Base-by-base conservation (phyloP, 208 protist species). In the Leptomonas pyrrhocoris region DNA sequence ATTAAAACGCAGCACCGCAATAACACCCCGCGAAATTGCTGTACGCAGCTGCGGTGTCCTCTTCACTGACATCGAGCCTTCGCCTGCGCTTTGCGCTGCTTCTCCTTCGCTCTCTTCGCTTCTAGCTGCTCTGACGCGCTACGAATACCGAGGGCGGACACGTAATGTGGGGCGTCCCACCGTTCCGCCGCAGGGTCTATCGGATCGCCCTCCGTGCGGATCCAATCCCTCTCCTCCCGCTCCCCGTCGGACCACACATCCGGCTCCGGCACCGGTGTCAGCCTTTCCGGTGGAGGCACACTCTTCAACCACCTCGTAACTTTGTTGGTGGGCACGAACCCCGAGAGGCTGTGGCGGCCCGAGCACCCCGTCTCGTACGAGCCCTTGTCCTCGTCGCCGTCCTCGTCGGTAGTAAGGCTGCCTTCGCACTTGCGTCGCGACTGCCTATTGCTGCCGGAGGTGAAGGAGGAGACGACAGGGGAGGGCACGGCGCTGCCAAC, bases 231-330 rank as follows among this genome's bases (percentile, higher is more conserved):
- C 36, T 42, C 54, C 59, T 89, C 83, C 1, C 70, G 55, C 68
- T 77, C 73, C 6, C 77, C 74, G 25, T 89, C 73, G 8, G 78
- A 85, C 49, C 71, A 83, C 13, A 84, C 77, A 5, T 80, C 64
- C 23, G 60, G 66, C 53, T 81, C 80, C 27, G 73, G 67, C 8
- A 87, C 71, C 5, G 70, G 76, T 15, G 53, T 16, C 0, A 81
- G 27, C 51, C 46, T 48, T 6, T 7, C 46, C 5, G 60, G 64
- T 50, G 61, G 64, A 18, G 79, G 55, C 30, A 91, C 38, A 0
- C 28, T 45, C 9, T 66, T 56, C 3, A 73, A 46, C 80, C 85
- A 86, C 13, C 40, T 48, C 58, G 8, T 43, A n/a, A 88, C 83
- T 30, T 68, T 73, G 19, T 54, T 60, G 30, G 60, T 16, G 38